Conservation (phyloP, 2,329 filamentous ascomycete genomes). For the Xylariaceae sp. region DNA sequence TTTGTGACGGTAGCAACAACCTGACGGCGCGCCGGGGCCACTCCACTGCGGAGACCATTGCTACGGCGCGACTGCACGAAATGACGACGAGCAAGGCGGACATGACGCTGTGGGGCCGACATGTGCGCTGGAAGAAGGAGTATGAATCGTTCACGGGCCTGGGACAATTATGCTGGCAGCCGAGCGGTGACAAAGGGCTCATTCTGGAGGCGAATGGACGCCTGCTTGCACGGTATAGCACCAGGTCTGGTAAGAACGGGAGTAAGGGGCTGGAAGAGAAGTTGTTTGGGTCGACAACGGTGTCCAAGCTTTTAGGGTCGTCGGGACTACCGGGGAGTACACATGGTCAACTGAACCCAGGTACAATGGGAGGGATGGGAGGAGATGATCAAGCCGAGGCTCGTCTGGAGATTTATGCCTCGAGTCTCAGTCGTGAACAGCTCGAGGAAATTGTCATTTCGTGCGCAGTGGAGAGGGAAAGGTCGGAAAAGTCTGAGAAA, state of each 20-base stretch:
- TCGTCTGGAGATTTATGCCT: not conserved
- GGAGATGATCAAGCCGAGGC: not conserved
- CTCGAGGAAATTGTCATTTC: no score
- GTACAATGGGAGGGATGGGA: no score
- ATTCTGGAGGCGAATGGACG: not conserved
- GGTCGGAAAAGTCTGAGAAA: not conserved
- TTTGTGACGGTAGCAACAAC: not conserved
- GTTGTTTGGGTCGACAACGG: no score
- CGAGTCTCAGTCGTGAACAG: no score
- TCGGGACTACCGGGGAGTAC: no score
- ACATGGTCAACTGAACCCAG: no score
- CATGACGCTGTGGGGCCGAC: slow-evolving; percentile 10
- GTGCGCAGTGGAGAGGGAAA: no score
- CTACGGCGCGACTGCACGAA: not conserved
- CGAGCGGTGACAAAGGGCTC: not conserved
- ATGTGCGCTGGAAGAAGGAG: slow-evolving; percentile 6
- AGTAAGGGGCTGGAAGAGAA: not conserved
- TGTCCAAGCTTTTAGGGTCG: no score
- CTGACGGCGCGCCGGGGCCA: not conserved
- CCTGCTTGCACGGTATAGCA: not conserved
- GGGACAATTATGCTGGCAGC: slow-evolving; percentile 3
- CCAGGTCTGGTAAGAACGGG: no score
- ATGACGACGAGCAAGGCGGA: slow-evolving; percentile 5
- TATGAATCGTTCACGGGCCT: slow-evolving; percentile 5
- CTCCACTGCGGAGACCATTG: not conserved